Base-by-base conservation (phyloP, 768 basidiomycete genomes). In the Podaxis sp. region DNA sequence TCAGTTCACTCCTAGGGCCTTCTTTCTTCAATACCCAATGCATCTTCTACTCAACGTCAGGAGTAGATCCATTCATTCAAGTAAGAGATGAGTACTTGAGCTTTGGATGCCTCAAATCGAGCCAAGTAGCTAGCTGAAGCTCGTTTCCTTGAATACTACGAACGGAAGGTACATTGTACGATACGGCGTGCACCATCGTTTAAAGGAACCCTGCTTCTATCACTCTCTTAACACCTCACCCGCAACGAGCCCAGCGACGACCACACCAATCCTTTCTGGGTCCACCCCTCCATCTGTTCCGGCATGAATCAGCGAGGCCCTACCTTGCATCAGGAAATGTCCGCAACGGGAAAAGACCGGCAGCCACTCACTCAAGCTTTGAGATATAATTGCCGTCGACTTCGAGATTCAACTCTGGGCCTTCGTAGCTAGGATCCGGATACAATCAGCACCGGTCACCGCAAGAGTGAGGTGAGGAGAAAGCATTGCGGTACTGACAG, bases 371-470 rank as follows among this genome's bases (percentile, higher is more conserved):
- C 82, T 82, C 81, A 28, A 84, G 71, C 46, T 79, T 71, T 15
- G 82, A 83, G 52, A 82, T 76, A 64, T 80, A 83, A 66, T 77
- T 81, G 7, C 81, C 82, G 63, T 82, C 79, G 68, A 77, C 70
- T 57, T 82, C 79, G 30, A 84, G 63, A 48, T 74, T 68, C 40
- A 84, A 67, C 15, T 75, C 66, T 8, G 82, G 80, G 4, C 82
- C 82, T 38, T 72, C 70, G 63, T 82, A 83, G 51, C 82, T 83
- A 52, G 12, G n/a, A 38, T 51, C 4, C 22, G 12, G n/a, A 36
- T 51, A 28, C 22, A 24, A 22, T 51, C 49, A 51, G 49, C 24
- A 51, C 15, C 22, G 12, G 2, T 24, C 49, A 58, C 49, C 26
- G 6, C 26, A 53, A 15, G n/a, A 12, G 12, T 17, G 15, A 19